Evolutionary conservation across 495 filamentous ascomycete genomes (phyloP), one percentile per base, ranked within the genome.

Genomic region (Lasiosphaeria ovina): DNA sequence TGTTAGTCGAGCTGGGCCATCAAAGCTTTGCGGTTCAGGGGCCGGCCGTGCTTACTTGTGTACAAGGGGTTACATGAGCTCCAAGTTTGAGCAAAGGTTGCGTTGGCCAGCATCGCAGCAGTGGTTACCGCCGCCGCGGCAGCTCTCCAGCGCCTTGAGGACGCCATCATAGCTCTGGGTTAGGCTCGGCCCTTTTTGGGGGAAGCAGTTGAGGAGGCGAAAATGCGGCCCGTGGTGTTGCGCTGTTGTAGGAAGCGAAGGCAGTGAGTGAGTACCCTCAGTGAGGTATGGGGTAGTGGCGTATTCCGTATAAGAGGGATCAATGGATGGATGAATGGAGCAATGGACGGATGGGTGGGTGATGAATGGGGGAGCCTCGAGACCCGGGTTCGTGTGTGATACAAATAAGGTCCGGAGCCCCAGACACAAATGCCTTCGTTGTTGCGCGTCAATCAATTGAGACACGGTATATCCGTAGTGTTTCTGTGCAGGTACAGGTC

Each of bases 41-140:
- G 14, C 16, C 7, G 6, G 42, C 50, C 12, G 9, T 35, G 52
- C 72, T 65, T 60, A 71, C 69, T 63, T 11, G 62, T 50, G 9
- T 52, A 35, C 57, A 69, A 35, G 8, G 73, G 73, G 33, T 75
- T 74, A 62, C 73, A 75, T 36, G 64, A 16, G 35, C 68, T 61
- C 66, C 68, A 75, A 32, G 73, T 75, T 55, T 75, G 73, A 6
- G 62, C 70, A 0, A 49, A 35, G 16, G 57, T 53, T 36, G 59
- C 35, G 38, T 52, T 55, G 44, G 59, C 62, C 40, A 73, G 54
- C 48, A 67, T 16, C 1, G 53, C 55, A 9, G 59, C 50, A 2
- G 61, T 49, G 16, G 62, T 33, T 9, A 59, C 47, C 52, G 54
- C 57, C 35, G 64, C 57, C 38, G 50, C 58, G 44, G 56, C 58